Conservation (phyloP, 2,329 filamentous ascomycete genomes). For the Sporothrix phasma region DNA sequence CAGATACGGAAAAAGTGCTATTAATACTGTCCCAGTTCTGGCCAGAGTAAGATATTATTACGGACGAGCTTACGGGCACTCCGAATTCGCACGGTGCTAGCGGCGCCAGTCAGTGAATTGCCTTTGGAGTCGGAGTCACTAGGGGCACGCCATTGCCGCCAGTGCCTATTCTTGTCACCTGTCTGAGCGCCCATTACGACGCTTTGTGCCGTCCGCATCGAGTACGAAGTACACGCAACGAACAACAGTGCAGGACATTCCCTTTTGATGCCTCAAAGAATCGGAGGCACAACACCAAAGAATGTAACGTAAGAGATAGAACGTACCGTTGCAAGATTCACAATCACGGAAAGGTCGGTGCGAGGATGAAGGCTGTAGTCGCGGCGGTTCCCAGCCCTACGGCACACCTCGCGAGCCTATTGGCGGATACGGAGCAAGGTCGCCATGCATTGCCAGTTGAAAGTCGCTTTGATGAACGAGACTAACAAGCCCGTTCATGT, state of each 20-base stretch:
- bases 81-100: not conserved
- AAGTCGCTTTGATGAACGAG: not conserved
- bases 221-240: not conserved
- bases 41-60: too few species aligned
- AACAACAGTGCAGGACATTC: not conserved
- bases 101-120: not conserved
- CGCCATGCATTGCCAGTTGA: not conserved
- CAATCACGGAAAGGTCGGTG: too few species aligned
- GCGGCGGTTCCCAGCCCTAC: not conserved
- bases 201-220: not conserved
- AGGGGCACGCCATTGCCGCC: slow-evolving; percentile 6
- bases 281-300: not conserved
- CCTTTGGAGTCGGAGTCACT: not conserved
- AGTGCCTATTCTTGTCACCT: slow-evolving; percentile 5
- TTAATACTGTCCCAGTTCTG: too few species aligned
- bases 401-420: not conserved
- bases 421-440: not conserved
- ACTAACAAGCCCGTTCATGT: not conserved
- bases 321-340: too few species aligned
- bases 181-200: slow-evolving; percentile 2
- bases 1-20: too few species aligned
- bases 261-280: not conserved
- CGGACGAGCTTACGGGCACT: not conserved
- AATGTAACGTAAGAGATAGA: not conserved
- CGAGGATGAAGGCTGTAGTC: too few species aligned